phyloP scores from a whole-genome alignment of 177 flowering plant species.

The Vitis hybrid region DNA sequence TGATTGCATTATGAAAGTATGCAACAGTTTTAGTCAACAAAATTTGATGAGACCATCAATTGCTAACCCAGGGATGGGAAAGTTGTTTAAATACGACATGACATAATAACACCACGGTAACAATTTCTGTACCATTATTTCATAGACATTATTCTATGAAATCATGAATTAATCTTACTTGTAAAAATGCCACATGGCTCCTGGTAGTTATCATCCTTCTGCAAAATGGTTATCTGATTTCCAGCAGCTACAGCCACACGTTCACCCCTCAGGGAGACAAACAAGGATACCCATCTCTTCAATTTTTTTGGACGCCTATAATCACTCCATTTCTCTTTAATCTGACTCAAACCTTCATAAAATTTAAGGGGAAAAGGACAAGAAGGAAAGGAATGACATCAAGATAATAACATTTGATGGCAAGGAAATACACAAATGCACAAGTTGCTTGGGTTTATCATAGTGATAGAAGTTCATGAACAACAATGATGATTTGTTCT shows the following conservation, averaged over 20 bases:
- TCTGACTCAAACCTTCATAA: slow-evolving; percentile 55
- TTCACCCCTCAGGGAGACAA: slow-evolving; percentile 72
- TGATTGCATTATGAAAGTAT: slow-evolving; percentile 24
- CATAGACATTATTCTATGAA: neutral
- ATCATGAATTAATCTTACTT: slow-evolving; percentile 38
- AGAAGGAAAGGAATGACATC: neutral
- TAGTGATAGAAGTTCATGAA: neutral
- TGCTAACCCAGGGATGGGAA: too few species aligned
- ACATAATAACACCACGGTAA: neutral
- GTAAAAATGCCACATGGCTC: slow-evolving; percentile 73
- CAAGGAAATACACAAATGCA: neutral
- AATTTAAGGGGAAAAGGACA: neutral
- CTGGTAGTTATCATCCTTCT: slow-evolving; percentile 68
- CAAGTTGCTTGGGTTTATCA: neutral
- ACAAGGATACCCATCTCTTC: slow-evolving; percentile 54
- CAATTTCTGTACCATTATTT: neutral
- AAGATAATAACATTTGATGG: neutral
- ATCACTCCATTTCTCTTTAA: slow-evolving; percentile 71
- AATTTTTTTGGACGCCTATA: slow-evolving; percentile 42
- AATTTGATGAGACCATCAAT: too few species aligned
- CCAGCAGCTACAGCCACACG: slow-evolving; percentile 80
- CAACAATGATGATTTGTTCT: neutral
- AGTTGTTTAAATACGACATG: too few species aligned
- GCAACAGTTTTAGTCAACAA: neutral
- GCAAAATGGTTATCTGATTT: slow-evolving; percentile 67